A percentile compares a stretch with the other conserved stretches of the same genome.
Evolutionary conservation across 352 stramenopile species (phyloP).

Genomic region (Pythium dissotocum): DNA sequence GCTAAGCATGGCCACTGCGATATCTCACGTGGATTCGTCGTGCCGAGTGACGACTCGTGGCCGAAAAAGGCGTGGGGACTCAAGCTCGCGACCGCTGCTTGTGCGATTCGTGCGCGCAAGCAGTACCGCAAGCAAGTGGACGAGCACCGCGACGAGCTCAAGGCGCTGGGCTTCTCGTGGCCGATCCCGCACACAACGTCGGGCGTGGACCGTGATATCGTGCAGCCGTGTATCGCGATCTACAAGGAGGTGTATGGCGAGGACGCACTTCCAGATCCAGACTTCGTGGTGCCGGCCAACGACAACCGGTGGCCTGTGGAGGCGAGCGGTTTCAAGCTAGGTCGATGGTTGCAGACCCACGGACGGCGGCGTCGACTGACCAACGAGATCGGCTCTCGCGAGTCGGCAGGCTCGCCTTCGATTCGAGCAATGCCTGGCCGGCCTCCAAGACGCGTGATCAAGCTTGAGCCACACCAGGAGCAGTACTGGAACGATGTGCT

Average conservation of each 20-base stretch:
- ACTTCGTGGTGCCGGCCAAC: slow-evolving; percentile 76
- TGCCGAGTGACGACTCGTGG: slow-evolving; percentile 81
- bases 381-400: slow-evolving; percentile 12
- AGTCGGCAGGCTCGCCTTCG: background rate
- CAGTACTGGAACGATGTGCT: slow-evolving; percentile 79
- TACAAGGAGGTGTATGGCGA: slow-evolving; percentile 84
- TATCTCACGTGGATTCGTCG: slow-evolving; percentile 88
- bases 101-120: slow-evolving; percentile 85
- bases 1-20: slow-evolving; percentile 76
- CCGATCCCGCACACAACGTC: slow-evolving; percentile 60
- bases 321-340: slow-evolving; percentile 83
- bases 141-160: slow-evolving; percentile 70
- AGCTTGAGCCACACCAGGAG: slow-evolving; percentile 53
- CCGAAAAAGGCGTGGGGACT: slow-evolving; percentile 81
- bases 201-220: slow-evolving; percentile 52
- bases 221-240: slow-evolving; percentile 56
- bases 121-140: slow-evolving; percentile 90
- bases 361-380: slow-evolving; percentile 31
- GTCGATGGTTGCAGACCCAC: slow-evolving; percentile 82
- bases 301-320: slow-evolving; percentile 84
- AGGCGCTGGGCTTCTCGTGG: slow-evolving; percentile 92
- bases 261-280: slow-evolving; percentile 50
- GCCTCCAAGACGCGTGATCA: background rate
- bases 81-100: slow-evolving; percentile 87
- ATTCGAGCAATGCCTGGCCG: background rate